Evolutionary conservation across 345 rosid species (phyloP), one percentile per base, ranked within the genome.

Genomic region (Pugionium cornutum): DNA sequence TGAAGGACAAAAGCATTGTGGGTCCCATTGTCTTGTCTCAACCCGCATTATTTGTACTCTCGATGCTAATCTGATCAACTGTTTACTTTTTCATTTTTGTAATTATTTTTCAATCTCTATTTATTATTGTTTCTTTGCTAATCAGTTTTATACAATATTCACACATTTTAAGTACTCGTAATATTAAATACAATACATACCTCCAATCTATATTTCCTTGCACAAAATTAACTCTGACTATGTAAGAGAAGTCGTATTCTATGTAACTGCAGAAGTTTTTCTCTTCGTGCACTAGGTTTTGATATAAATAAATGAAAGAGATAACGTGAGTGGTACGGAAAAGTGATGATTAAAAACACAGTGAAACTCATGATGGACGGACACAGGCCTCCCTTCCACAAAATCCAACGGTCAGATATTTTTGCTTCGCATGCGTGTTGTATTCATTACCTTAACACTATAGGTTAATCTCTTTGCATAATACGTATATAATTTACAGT

Each of bases 391-490:
- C 62, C 52, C 29, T 66, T 32, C 53, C 52, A 60, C 5, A 35
- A 60, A 60, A 74, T 74, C 77, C 53, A 61, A 74, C 73, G 77
- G 77, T 45, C 77, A 74, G 67, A 67, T 74, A 7, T 67, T 52
- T n/a, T 35, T 74, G 77, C 66, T 53, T 67, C 77, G 73, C 77
- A 73, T 54, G 77, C 77, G 68, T 66, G 57, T 73, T n/a, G n/a
- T n/a, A n/a, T n/a, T n/a, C n/a, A n/a, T n/a, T n/a, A n/a, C n/a
- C n/a, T n/a, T n/a, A n/a, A n/a, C n/a, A n/a, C n/a, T n/a, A n/a
- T n/a, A n/a, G n/a, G n/a, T n/a, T n/a, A n/a, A n/a, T n/a, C n/a
- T n/a, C n/a, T n/a, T n/a, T n/a, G n/a, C n/a, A n/a, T n/a, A n/a
- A n/a, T n/a, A n/a, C n/a, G n/a, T n/a, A n/a, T n/a, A n/a, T n/a